A percentile compares a stretch with the other conserved stretches of the same genome.
These are phyloP conservation scores for Paxillus involutus DNA, from an alignment of 768 basidiomycete species.

Conservation along the genomic window DNA sequence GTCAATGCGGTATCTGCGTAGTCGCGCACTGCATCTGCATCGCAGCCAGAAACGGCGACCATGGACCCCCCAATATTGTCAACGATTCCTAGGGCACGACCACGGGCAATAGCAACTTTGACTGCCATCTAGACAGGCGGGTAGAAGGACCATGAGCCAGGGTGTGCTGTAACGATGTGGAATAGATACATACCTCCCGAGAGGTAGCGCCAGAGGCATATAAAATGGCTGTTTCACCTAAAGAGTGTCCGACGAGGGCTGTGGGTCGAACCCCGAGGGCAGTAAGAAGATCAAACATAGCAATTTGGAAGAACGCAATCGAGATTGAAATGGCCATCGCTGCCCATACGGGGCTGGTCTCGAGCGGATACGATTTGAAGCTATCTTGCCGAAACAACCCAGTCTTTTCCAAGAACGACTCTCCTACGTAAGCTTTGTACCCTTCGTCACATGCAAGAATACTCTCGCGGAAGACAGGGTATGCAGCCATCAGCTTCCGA, in stretches of 20 bases:
- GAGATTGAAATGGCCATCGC: constrained; percentile 41
- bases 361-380: constrained; percentile 4
- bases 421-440: constrained; percentile 29
- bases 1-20: background rate
- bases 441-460: constrained; percentile 38
- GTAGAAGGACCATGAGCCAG: too few species aligned
- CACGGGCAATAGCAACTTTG: constrained; percentile 44
- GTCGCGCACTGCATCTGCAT: constrained; percentile 22
- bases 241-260: constrained; percentile 45
- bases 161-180: background rate
- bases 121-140: constrained; percentile 31
- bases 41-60: constrained; percentile 41
- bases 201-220: constrained; percentile 44
- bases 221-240: constrained; percentile 45
- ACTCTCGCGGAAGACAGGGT: constrained; percentile 36
- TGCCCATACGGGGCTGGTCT: constrained; percentile 21
- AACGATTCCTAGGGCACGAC: constrained; percentile 32
- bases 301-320: constrained; percentile 46
- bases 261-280: constrained; percentile 38
- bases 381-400: constrained; percentile 36
- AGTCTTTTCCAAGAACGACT: constrained; percentile 34
- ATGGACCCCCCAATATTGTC: constrained; percentile 40
- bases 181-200: constrained; percentile 15
- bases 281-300: constrained; percentile 40
- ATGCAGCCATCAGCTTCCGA: constrained; percentile 34